phyloP scores from a whole-genome alignment of 768 basidiomycete genomes.

The Tylopilus rubrobrunneus region DNA sequence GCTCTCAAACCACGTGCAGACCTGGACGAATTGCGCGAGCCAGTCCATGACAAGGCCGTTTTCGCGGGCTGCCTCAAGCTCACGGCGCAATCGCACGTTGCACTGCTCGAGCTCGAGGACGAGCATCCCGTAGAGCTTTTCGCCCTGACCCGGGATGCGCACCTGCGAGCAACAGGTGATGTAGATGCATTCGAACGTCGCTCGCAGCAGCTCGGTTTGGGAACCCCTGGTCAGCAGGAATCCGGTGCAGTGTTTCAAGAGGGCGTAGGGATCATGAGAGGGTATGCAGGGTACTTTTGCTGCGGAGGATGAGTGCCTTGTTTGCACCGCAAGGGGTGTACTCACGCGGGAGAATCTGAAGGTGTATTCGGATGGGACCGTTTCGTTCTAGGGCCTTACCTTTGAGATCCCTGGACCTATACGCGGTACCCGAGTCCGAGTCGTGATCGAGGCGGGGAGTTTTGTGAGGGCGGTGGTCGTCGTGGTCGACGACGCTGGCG shows the following conservation, averaged over 20 bases:
- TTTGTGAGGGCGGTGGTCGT: slow-evolving; percentile 60
- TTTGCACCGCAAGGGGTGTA: background rate
- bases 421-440: slow-evolving; percentile 66
- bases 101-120: slow-evolving; percentile 59
- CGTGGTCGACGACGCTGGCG: slow-evolving; percentile 33
- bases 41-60: slow-evolving; percentile 41
- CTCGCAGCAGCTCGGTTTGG: slow-evolving; percentile 32
- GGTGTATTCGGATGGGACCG: slow-evolving; percentile 44
- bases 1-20: slow-evolving; percentile 60
- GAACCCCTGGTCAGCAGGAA: slow-evolving; percentile 37
- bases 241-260: slow-evolving; percentile 37
- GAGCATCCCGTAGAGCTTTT: slow-evolving; percentile 55
- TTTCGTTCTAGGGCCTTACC: slow-evolving; percentile 22
- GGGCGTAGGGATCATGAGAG: slow-evolving; percentile 20
- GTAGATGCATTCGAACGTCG: slow-evolving; percentile 57
- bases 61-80: slow-evolving; percentile 30
- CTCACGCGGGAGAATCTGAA: slow-evolving; percentile 42
- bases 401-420: slow-evolving; percentile 42
- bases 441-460: slow-evolving; percentile 61
- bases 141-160: slow-evolving; percentile 47
- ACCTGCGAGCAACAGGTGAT: slow-evolving; percentile 55
- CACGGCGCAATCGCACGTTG: slow-evolving; percentile 36
- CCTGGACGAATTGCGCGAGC: slow-evolving; percentile 52
- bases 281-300: slow-evolving; percentile 9
- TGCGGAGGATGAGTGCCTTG: slow-evolving; percentile 1